A percentile compares a stretch with the other conserved stretches of the same genome.
Evolutionary conservation across 768 basidiomycete species (phyloP).

Genomic region (Phaeolepiota aurea): DNA sequence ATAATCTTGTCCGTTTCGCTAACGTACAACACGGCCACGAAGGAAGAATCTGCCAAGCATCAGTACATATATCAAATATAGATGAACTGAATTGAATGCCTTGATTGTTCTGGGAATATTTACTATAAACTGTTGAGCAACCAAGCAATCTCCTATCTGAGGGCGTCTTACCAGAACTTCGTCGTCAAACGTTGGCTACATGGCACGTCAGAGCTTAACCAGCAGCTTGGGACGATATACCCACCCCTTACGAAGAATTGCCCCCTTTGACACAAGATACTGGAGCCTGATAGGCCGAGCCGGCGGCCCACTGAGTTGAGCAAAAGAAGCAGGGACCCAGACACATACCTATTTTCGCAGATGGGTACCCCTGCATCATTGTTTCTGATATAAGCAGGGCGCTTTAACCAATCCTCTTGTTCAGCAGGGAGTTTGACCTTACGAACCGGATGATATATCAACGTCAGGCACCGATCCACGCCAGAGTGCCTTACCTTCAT

Average conservation of each 20-base stretch:
- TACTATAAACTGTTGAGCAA: slow-evolving; percentile 48
- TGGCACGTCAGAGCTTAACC: slow-evolving; percentile 11
- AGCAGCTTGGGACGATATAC: slow-evolving; percentile 15
- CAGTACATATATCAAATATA: slow-evolving; percentile 4
- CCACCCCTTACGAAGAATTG: slow-evolving; percentile 79
- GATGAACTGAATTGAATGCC: slow-evolving; percentile 16
- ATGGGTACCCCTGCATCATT: slow-evolving; percentile 73
- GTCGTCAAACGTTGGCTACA: slow-evolving; percentile 72
- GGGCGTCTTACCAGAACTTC: slow-evolving; percentile 74
- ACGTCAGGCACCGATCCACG: slow-evolving; percentile 2
- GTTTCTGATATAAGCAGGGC: slow-evolving; percentile 77
- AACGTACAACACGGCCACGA: slow-evolving; percentile 77
- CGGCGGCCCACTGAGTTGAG: slow-evolving; percentile 16
- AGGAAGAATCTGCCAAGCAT: slow-evolving; percentile 54
- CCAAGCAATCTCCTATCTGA: no score
- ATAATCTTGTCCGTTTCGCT: slow-evolving; percentile 67
- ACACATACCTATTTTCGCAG: slow-evolving; percentile 73
- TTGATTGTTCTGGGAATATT: slow-evolving; percentile 63
- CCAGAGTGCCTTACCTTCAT: slow-evolving; percentile 82
- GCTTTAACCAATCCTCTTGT: slow-evolving; percentile 70
- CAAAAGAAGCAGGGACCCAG: slow-evolving; percentile 8
- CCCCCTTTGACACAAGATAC: slow-evolving; percentile 82
- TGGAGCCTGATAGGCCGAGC: slow-evolving; percentile 49
- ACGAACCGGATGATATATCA: slow-evolving; percentile 4
- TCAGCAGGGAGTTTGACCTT: slow-evolving; percentile 88